Percentiles rank a stretch among this genome's conserved stretches.
These are phyloP conservation scores for Taiozyma onychis DNA, from an alignment of 1,139 yeast species.

Conservation along the genomic window DNA sequence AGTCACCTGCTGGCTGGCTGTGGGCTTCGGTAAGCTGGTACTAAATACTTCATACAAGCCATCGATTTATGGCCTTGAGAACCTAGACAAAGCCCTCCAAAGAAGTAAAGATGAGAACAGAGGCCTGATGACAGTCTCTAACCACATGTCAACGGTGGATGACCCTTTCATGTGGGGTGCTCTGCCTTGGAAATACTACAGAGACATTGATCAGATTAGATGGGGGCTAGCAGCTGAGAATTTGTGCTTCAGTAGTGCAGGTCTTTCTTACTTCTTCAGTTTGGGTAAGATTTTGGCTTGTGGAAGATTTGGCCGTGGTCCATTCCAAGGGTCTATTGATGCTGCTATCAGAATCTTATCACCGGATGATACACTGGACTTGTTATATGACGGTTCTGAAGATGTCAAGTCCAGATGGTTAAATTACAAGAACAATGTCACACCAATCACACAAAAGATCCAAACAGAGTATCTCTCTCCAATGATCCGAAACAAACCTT, in stretches of 20 bases:
- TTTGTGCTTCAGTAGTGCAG: conserved; percentile 65
- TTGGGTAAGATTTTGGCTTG: conserved; percentile 86
- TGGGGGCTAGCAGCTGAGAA: conserved; percentile 97
- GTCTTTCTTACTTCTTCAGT: conserved; percentile 62
- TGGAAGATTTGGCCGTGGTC: conserved; percentile 85
- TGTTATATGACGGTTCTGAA: conserved; percentile 34
- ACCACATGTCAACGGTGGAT: conserved; percentile 91
- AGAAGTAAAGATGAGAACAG: conserved; percentile 63
- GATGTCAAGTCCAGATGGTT: conserved; percentile 13
- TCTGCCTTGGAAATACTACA: conserved; percentile 65
- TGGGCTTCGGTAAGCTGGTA: conserved; percentile 58
- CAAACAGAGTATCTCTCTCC: conserved; percentile 34
- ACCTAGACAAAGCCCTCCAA: conserved; percentile 55
- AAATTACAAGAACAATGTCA: conserved; percentile 5
- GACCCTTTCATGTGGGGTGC: conserved; percentile 91
- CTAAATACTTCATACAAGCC: conserved; percentile 60
- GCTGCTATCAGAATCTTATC: conserved; percentile 83
- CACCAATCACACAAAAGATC: conserved; percentile 11
- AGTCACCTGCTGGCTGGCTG: conserved; percentile 63
- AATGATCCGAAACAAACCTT: conserved; percentile 53
- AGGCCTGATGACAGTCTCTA: conserved; percentile 83
- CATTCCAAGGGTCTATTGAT: conserved; percentile 86
- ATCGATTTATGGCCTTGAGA: conserved; percentile 52
- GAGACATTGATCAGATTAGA: conserved; percentile 62
- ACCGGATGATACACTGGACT: conserved; percentile 66